Base-by-base conservation (phyloP, 257 asterid species). In the Cordia subcordata region DNA sequence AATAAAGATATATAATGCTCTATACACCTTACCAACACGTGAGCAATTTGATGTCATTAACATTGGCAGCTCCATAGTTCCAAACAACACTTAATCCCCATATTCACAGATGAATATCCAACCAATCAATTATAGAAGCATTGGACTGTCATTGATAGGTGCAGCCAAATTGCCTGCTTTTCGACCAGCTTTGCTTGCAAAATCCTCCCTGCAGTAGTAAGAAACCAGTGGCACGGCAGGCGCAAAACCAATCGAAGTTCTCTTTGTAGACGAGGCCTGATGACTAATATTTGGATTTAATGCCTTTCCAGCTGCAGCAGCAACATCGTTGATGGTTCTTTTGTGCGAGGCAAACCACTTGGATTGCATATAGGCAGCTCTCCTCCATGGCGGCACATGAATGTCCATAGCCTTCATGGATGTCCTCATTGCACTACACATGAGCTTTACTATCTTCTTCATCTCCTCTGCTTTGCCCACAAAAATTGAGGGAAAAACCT, bases 371-470 rank as follows among this genome's bases (percentile, higher is more conserved):
- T 85, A 88, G 11, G 74, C 62, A 0, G 65, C 61, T 62, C 93
- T 77, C 52, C 96, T 84, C 98, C 98, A 91, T 8, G 98, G 95
- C n/a, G 98, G 90, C 69, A 88, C 69, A 15, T 46, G 67, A 10
- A 91, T 66, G 9, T 68, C 83, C 4, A 55, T 70, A n/a, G 63
- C 68, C 64, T 65, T 79, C 95, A 91, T 68, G 6, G 95, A 88
- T 69, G 72, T 77, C 53, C 72, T 72, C 0, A 85, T 71, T 0
- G 90, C 88, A 13, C 21, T 69, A 67, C 85, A 80, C 98, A 91
- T 91, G 5, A 71, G 21, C 63, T 55, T 83, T 27, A 72, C 75
- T 8, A 91, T 61, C 60, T 84, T 70, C 57, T 81, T 88, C 56
- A 85, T 59, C 15, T 84, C 85, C 1, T 75, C 85, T 0, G 65